Percentiles rank a stretch among this genome's conserved stretches.
These are phyloP conservation scores for Meira miltonrushii DNA, from an alignment of 1,284 basidiomycete genomes.

Conservation along the genomic window DNA sequence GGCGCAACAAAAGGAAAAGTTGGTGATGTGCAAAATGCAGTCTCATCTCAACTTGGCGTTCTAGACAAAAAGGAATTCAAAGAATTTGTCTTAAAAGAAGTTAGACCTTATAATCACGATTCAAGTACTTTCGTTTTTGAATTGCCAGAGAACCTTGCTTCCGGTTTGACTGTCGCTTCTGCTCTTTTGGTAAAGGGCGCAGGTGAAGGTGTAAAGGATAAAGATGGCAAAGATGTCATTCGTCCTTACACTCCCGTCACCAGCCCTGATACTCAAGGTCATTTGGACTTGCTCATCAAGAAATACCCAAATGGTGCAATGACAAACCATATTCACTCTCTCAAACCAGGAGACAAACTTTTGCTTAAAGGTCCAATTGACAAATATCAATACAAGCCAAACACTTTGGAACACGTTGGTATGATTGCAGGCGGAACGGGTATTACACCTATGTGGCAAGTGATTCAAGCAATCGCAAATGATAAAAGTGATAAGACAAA, in stretches of 20 bases:
- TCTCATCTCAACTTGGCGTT: conserved; percentile 14
- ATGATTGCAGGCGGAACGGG: conserved; percentile 87
- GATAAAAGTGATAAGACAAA: conserved; percentile 82
- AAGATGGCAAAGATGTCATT: conserved; percentile 81
- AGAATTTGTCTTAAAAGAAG: conserved; percentile 74
- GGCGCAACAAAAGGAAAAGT: conserved; percentile 11
- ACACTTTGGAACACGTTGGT: conserved; percentile 64
- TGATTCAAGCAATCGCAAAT: conserved; percentile 51
- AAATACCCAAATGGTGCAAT: conserved; percentile 55
- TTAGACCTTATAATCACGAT: conserved; percentile 90
- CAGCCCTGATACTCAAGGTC: conserved; percentile 36
- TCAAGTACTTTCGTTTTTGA: conserved; percentile 74
- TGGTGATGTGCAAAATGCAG: conserved; percentile 6
- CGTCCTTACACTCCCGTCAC: conserved; percentile 58
- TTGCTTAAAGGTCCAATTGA: conserved; percentile 67
- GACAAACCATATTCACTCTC: conserved; percentile 53
- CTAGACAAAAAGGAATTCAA: conserved; percentile 62
- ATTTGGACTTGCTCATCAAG: conserved; percentile 70
- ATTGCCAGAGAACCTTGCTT: conserved; percentile 73
- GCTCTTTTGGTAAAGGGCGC: conserved; percentile 58
- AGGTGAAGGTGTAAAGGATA: conserved; percentile 57
- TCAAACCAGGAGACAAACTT: conserved; percentile 75
- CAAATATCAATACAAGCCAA: conserved; percentile 50
- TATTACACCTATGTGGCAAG: conserved; percentile 56
- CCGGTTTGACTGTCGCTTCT: conserved; percentile 67